phyloP scores from a whole-genome alignment of 371 early-diverging fungal genomes.

The Umbelopsis sp. region DNA sequence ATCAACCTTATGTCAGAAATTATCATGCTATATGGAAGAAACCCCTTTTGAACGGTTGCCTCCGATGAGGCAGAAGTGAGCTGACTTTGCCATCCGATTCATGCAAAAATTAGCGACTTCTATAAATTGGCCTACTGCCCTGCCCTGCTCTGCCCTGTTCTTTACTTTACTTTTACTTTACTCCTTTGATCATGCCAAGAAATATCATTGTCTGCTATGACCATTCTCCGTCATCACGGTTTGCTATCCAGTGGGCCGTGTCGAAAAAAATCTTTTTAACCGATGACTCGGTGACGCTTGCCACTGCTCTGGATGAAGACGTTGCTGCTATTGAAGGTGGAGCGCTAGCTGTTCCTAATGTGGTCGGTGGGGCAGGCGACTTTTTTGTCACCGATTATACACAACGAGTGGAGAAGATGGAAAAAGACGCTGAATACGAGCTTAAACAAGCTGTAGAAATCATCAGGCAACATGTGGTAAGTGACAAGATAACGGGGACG shows the following conservation, averaged over 20 bases:
- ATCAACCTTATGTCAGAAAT: too few relatives aligned
- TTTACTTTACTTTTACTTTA: not conserved
- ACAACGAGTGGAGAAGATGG: conserved; percentile 26
- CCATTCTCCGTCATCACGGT: conserved; percentile 28
- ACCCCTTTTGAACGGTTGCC: too few relatives aligned
- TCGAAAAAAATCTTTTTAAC: conserved; percentile 26
- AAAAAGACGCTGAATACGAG: conserved; percentile 27
- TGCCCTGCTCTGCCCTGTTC: not conserved
- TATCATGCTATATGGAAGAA: too few relatives aligned
- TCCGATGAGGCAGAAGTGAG: too few relatives aligned
- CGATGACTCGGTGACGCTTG: conserved; percentile 29
- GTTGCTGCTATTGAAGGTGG: conserved; percentile 35
- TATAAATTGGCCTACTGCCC: not conserved
- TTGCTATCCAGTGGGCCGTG: conserved; percentile 35
- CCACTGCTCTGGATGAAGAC: conserved; percentile 35
- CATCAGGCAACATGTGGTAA: conserved; percentile 35
- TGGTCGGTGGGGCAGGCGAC: conserved; percentile 23
- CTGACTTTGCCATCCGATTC: too few relatives aligned
- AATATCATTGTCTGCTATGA: conserved; percentile 37
- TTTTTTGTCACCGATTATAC: conserved; percentile 29
- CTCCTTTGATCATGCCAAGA: conserved; percentile 23
- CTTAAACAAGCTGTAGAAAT: conserved; percentile 26
- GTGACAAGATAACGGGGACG: not conserved
- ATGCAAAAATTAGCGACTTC: not conserved
- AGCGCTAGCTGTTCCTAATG: conserved; percentile 22